Evolutionary conservation across 805 yeast genomes (phyloP), one percentile per base, ranked within the genome.

Genomic region (Kodamaea neixiangensis): DNA sequence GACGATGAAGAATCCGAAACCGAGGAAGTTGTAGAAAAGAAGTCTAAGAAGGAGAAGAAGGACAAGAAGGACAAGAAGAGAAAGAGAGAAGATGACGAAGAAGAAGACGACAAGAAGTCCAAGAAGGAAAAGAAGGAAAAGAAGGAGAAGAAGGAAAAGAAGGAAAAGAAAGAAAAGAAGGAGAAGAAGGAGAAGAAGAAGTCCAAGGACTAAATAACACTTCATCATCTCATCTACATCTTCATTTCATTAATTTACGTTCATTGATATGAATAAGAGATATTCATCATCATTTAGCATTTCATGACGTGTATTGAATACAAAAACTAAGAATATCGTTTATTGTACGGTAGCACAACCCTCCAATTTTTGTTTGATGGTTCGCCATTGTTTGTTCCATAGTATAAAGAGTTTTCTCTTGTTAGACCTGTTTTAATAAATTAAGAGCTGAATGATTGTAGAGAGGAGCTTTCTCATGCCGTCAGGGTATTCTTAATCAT

Each of bases 61-160:
- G 65, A 69, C 53, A 59, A 69, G 68, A 72, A 58, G 59, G 65
- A 55, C 54, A 66, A 61, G 64, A 66, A 51, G 62, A 66, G 56
- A 58, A 64, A 58, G 63, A 66, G 54, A 48, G 73, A 54, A 64
- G 60, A 63, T 41, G 72, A 65, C 29, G 66, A 70, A 54, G 54
- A 56, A 54, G 52, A 56, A 40, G 59, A 58, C 46, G 54, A 57
- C 14, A 57, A 55, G 56, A 60, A 43, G 62, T 57, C 48, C 47
- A 64, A 57, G 61, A 67, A 54, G 67, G 77, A 80, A 68, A 76
- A 80, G 69, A 75, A 77, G 59, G 75, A 78, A 53, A 77, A 80
- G 71, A 72, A 80, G 59, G 78, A 82, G 52, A 79, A 81, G 73
- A 73, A 76, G 61, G 66, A 71, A 40, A 69, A 75, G 69, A 73